These are phyloP conservation scores for Ordospora colligata DNA, from an alignment of 371 early-diverging fungal species.

Conservation along the genomic window DNA sequence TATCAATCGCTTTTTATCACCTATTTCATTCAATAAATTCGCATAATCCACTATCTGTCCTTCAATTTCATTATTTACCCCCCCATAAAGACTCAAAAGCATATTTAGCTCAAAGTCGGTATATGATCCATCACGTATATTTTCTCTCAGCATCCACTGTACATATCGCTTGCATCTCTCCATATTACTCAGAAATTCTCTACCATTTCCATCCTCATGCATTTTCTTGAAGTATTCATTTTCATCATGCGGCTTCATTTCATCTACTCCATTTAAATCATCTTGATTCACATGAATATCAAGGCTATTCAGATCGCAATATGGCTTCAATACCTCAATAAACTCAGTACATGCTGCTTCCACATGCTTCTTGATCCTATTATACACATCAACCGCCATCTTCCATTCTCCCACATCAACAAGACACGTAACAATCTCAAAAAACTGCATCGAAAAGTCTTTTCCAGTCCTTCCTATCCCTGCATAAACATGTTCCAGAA, in stretches of 20 bases:
- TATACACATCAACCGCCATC: conserved; percentile 11
- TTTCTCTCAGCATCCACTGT: background rate
- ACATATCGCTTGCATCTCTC: conserved; percentile 15
- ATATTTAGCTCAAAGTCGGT: background rate
- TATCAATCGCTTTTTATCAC: background rate
- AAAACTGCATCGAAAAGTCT: conserved; percentile 26
- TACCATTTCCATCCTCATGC: background rate
- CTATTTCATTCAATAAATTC: background rate
- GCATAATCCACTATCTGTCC: background rate
- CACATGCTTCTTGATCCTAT: conserved; percentile 11
- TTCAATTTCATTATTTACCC: background rate
- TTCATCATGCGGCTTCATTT: background rate
- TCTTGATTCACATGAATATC: background rate
- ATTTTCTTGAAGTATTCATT: background rate
- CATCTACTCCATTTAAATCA: background rate
- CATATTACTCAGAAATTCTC: conserved; percentile 7
- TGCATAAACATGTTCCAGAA: background rate
- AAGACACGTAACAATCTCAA: background rate
- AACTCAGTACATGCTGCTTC: conserved; percentile 21
- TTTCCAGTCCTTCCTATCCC: background rate
- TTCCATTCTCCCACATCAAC: background rate
- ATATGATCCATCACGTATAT: background rate
- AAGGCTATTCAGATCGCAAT: background rate
- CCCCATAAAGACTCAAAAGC: background rate
- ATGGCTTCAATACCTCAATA: background rate